These are phyloP conservation scores for Alternaria longipes DNA, from an alignment of 2,329 filamentous ascomycete species.

Conservation along the genomic window DNA sequence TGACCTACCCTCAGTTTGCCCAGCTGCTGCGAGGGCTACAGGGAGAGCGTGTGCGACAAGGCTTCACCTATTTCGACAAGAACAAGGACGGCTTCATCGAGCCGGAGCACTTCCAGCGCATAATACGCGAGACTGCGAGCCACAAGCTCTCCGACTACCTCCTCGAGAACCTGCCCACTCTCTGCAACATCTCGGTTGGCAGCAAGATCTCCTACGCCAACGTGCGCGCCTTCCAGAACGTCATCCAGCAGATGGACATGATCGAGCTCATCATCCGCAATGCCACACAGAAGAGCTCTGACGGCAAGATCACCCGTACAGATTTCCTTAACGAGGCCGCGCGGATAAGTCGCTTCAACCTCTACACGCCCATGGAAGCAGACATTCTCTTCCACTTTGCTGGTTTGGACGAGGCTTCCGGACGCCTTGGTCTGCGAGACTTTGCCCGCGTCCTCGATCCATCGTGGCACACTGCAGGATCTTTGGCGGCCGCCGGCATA, in stretches of 20 bases:
- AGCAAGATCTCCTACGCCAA: conserved; percentile 98
- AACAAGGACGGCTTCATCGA: conserved; percentile 95
- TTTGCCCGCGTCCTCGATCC: conserved; percentile 96
- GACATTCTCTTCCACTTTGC: conserved; percentile 99
- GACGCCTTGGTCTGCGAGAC: conserved; percentile 80
- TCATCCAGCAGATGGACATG: conserved; percentile 97
- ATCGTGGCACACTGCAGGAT: conserved; percentile 78
- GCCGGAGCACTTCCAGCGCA: conserved; percentile 94
- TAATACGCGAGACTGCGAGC: conserved; percentile 89
- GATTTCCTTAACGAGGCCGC: conserved; percentile 96
- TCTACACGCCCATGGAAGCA: conserved; percentile 98
- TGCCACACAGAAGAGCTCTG: conserved; percentile 80
- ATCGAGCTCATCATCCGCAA: conserved; percentile 92
- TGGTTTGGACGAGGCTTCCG: conserved; percentile 87
- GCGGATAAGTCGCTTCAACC: conserved; percentile 88
- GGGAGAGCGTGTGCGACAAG: conserved; percentile 94
- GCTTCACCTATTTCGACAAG: conserved; percentile 90
- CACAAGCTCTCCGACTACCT: conserved; percentile 99
- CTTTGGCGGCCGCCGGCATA: conserved; percentile 59
- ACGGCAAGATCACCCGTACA: conserved; percentile 91
- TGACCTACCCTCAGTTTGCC: conserved; percentile 96
- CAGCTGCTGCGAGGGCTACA: conserved; percentile 97
- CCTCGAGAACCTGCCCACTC: conserved; percentile 85
- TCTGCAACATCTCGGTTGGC: conserved; percentile 92
- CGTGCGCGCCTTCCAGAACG: conserved; percentile 96